Percentiles rank a stretch among this genome's conserved stretches.
phyloP scores from a whole-genome alignment of 2,329 filamentous ascomycete species.

The Penicillium sp. region DNA sequence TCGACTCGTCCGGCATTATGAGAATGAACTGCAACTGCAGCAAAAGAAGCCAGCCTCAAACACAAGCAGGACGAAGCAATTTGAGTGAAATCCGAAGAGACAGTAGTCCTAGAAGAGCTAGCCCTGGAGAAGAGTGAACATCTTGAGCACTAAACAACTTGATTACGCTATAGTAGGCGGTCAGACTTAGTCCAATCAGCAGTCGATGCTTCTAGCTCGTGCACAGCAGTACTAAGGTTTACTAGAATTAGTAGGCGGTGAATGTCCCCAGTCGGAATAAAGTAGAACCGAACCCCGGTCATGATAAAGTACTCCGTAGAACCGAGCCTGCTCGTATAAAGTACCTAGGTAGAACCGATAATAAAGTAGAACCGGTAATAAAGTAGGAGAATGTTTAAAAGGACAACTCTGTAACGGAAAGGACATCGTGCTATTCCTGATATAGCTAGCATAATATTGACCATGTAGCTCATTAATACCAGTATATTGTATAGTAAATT shows the following conservation, averaged over 20 bases:
- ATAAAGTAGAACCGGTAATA: no score
- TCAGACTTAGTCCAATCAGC: neutral
- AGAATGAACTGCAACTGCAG: constrained; percentile 24
- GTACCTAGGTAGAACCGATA: no score
- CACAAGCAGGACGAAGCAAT: neutral
- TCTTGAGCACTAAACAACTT: neutral
- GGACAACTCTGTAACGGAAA: no score
- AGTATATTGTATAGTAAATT: no score
- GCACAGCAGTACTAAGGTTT: neutral
- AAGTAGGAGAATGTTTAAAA: no score
- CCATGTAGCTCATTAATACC: no score
- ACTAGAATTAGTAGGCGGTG: neutral
- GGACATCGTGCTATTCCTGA: no score
- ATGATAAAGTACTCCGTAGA: no score
- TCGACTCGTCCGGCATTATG: constrained; percentile 41
- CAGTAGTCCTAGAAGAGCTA: neutral
- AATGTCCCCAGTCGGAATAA: no score
- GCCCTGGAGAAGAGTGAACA: neutral
- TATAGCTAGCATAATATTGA: no score
- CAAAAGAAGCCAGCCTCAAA: neutral
- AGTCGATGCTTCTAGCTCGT: neutral
- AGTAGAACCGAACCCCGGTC: no score
- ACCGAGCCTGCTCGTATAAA: no score
- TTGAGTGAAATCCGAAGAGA: neutral
- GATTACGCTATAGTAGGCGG: neutral